Base-by-base conservation (phyloP, 768 basidiomycete genomes). In the Lactifluus piperatus region DNA sequence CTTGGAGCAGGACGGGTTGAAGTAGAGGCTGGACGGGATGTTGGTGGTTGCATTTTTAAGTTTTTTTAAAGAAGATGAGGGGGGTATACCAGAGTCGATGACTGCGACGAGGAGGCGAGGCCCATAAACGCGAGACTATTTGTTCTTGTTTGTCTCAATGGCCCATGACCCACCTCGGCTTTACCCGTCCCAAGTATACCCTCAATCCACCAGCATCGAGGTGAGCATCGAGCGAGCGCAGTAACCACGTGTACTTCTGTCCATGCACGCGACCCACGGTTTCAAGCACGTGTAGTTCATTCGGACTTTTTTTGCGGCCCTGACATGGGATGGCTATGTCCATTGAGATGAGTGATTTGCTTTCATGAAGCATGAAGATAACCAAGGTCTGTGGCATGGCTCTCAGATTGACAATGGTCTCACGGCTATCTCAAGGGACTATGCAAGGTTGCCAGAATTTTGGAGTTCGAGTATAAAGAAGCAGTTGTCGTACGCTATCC, bases 1-100 rank as follows among this genome's bases (percentile, higher is more conserved):
- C 83, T 84, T 22, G 71, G 74, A 56, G 79, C 74, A 10, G 80
- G 81, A 60, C 81, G 80, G 56, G 80, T 81, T 51, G 82, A 82
- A 24, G 82, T 77, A 52, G 83, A 82, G 52, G 81, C 76, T 58
- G 85, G 81, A 65, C 83, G 74, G 50, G 83, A 79, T 37, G 73
- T 69, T 59, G 77, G 70, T 68, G 81, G 81, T 78, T 84, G 53
- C 58, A 82, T 70, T 71, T 74, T 39, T 11, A 26, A 46, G 10
- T 9, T 9, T 32, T 41, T 50, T 43, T 50, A 36, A 3, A 20
- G 27, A 18, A 41, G n/a, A 32, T 27, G 30, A 14, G 54, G 37
- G 14, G 49, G 14, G 5, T n/a, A 26, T 22, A 22, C 10, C 20
- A 8, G 27, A 13, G 7, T 39, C 27, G 47, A 41, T 16, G 41